A percentile compares a stretch with the other conserved stretches of the same genome.
Evolutionary conservation across 2,329 filamentous ascomycete species (phyloP).

Genomic region (Aspergillus pseudoterreus): DNA sequence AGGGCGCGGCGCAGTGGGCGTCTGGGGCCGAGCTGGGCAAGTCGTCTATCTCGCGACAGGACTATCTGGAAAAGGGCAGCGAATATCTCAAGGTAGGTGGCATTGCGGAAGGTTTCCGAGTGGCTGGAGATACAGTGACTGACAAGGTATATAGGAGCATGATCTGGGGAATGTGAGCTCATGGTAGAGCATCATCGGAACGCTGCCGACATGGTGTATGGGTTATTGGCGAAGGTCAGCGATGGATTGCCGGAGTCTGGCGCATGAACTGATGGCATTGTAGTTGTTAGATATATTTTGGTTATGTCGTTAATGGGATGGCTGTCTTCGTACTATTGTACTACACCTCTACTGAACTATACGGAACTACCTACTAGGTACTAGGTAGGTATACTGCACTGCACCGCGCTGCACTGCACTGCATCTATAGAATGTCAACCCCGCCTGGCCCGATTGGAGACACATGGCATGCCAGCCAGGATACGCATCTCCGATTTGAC

Average conservation of each 20-base stretch:
- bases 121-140: slow-evolving; percentile 3
- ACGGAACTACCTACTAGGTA: neutral
- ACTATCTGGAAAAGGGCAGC: slow-evolving; percentile 86
- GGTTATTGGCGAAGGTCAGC: neutral
- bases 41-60: slow-evolving; percentile 70
- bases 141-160: slow-evolving; percentile 28
- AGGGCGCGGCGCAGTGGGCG: slow-evolving; percentile 84
- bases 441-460: neutral
- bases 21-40: slow-evolving; percentile 53
- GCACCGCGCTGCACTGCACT: neutral
- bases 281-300: neutral
- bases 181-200: slow-evolving; percentile 15
- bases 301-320: neutral
- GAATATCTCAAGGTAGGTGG: slow-evolving; percentile 79
- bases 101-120: neutral
- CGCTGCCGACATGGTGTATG: neutral
- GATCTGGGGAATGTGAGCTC: slow-evolving; percentile 35
- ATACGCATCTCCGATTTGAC: neutral
- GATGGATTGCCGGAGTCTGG: neutral
- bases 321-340: neutral
- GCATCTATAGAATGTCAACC: neutral
- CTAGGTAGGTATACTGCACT: neutral
- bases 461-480: neutral
- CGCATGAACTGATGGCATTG: neutral
- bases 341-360: no score